These are phyloP conservation scores for Trichophyton equinum DNA, from an alignment of 2,329 filamentous ascomycete genomes.

Conservation along the genomic window DNA sequence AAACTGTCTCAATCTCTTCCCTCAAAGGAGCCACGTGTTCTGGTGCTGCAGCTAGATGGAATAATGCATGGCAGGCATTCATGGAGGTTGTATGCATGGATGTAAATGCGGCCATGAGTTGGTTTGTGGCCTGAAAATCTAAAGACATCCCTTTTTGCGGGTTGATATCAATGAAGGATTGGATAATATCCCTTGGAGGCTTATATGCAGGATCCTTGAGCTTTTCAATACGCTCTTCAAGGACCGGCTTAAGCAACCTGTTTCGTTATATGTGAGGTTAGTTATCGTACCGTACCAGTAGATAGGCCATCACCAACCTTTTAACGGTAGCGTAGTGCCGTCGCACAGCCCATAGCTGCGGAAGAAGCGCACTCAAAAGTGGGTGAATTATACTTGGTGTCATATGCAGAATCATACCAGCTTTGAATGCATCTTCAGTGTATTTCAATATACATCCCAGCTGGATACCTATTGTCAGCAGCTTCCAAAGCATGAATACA, in stretches of 20 bases:
- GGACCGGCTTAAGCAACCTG: slow-evolving; percentile 12
- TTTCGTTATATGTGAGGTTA: slow-evolving; percentile 6
- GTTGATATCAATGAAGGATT: slow-evolving; percentile 2
- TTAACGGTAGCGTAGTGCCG: background rate
- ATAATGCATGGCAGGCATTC: slow-evolving; percentile 15
- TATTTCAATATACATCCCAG: slow-evolving; percentile 9
- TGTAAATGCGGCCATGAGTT: slow-evolving; percentile 15
- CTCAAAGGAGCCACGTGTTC: slow-evolving; percentile 12
- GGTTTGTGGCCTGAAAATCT: slow-evolving; percentile 9
- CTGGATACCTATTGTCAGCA: background rate
- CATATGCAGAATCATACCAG: slow-evolving; percentile 14
- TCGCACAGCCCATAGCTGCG: slow-evolving; percentile 11
- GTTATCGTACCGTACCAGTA: slow-evolving; percentile 4
- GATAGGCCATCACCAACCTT: background rate
- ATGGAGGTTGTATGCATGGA: slow-evolving; percentile 18
- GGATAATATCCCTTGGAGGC: background rate
- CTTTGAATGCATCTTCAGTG: slow-evolving; percentile 11
- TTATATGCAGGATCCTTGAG: background rate
- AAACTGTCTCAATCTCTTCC: slow-evolving; percentile 15
- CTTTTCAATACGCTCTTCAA: slow-evolving; percentile 9
- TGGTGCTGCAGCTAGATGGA: slow-evolving; percentile 12
- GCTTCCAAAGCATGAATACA: background rate
- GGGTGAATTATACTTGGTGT: slow-evolving; percentile 6
- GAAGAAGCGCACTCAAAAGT: background rate
- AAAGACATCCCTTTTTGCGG: slow-evolving; percentile 8